Evolutionary conservation across 2,329 filamentous ascomycete species (phyloP).

Genomic region (Xylaria sp.): DNA sequence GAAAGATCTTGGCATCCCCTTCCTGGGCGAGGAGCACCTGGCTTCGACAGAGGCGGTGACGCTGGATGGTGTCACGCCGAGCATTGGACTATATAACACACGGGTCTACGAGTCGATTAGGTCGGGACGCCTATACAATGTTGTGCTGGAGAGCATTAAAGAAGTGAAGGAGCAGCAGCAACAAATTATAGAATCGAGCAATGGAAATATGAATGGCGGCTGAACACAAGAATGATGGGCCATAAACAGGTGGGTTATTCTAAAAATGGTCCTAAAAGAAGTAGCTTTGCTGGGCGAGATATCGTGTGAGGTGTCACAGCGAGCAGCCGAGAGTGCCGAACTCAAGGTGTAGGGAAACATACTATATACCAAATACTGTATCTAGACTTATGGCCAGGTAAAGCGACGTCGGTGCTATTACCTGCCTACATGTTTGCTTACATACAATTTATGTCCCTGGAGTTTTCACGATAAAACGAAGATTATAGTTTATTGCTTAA

Average conservation of each 20-base stretch:
- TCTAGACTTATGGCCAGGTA: neutral
- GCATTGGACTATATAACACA: neutral
- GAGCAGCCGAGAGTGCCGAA: neutral
- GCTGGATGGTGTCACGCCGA: neutral
- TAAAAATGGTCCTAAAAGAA: no score
- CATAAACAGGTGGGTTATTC: no score
- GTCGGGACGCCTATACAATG: neutral
- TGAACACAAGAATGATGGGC: no score
- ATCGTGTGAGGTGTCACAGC: no score
- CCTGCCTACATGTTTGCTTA: neutral
- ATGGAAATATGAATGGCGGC: no score
- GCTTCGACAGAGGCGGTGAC: neutral
- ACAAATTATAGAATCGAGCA: no score
- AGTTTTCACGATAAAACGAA: conserved; percentile 1
- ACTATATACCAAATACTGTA: neutral
- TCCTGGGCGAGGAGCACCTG: neutral
- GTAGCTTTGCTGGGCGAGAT: no score
- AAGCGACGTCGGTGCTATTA: neutral
- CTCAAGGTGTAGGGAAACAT: neutral
- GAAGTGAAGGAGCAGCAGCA: neutral
- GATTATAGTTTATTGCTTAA: neutral
- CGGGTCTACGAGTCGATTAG: neutral
- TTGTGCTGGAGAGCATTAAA: neutral
- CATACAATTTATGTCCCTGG: neutral
- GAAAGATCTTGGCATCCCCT: neutral